Base-by-base conservation (phyloP, 495 filamentous ascomycete species). In the Filosporella fistucella region DNA sequence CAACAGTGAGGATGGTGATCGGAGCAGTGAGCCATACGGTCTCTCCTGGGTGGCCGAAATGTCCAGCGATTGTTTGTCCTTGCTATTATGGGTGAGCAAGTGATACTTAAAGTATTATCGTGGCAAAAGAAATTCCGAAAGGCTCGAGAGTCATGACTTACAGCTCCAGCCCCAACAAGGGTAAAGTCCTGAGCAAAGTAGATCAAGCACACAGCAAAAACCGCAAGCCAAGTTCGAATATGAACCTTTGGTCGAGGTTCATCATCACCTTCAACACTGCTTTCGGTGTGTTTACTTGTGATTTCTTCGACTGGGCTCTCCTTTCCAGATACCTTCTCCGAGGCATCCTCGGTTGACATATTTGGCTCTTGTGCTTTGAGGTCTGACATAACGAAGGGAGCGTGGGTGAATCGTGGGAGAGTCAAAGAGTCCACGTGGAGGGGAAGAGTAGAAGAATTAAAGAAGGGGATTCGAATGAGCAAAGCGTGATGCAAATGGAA, bases 151-250 rank as follows among this genome's bases (percentile, higher is more conserved):
- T 9, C n/a, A 1, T 6, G 13, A 58, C 63, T 34, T 55, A 64
- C 63, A 24, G 62, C 60, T 20, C 63, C 63, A 1, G 62, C 63
- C 3, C 62, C 62, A 11, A 66, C 60, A 3, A 66, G 28, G 28
- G 33, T 56, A 24, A 61, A 36, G 9, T 62, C 22, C 30, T 67
- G 61, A 18, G 61, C 57, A 18, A 61, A 47, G 51, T 65, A 67
- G 13, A 65, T 67, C 12, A 65, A 22, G 33, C 56, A 54, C 0
- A 65, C 61, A n/a, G 64, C 52, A 12, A 63, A 43, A 3, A 67
- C 52, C 4, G 55, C 52, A 0, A 67, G 46, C 22, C 53, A 63
- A 0, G 63, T 66, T 39, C 56, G 64, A 12, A 54, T 49, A 41
- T 63, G 61, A 3, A 66, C 43, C 20, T 55, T 61, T 14, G 63